Conservation (phyloP, 352 stramenopile genomes). For the Phytophthora idaei region DNA sequence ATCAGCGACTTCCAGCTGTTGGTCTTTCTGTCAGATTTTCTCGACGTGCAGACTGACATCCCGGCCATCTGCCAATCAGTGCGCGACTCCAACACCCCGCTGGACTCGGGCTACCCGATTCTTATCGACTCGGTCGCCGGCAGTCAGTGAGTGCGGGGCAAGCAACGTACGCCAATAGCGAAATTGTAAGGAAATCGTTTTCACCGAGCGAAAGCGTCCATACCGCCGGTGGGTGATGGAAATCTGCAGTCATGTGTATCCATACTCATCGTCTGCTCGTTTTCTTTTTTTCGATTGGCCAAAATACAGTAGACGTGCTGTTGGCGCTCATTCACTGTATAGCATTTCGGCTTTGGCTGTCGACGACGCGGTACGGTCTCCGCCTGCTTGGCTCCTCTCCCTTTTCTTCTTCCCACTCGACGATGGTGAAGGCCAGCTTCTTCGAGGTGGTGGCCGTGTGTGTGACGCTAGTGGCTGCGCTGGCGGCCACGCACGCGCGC, state of each 20-base stretch:
- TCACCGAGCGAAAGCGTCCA: background rate
- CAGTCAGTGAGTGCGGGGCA: slow-evolving; percentile 46
- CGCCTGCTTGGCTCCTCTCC: slow-evolving; percentile 5
- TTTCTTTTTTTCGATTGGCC: slow-evolving; percentile 15
- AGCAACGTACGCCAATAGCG: slow-evolving; percentile 12
- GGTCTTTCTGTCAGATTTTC: slow-evolving; percentile 94
- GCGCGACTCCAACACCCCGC: slow-evolving; percentile 81
- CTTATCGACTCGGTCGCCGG: slow-evolving; percentile 95
- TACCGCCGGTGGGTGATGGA: slow-evolving; percentile 8
- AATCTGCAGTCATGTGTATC: background rate
- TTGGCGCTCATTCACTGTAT: slow-evolving; percentile 2
- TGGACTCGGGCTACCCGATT: slow-evolving; percentile 96
- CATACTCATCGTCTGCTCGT: slow-evolving; percentile 14
- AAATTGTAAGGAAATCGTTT: slow-evolving; percentile 23
- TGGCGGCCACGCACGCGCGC: slow-evolving; percentile 49
- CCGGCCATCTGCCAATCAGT: slow-evolving; percentile 93
- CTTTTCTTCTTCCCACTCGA: slow-evolving; percentile 1
- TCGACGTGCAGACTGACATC: slow-evolving; percentile 93
- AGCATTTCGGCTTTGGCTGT: slow-evolving; percentile 8
- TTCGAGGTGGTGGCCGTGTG: slow-evolving; percentile 57
- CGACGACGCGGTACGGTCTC: background rate
- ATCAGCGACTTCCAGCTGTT: slow-evolving; percentile 97
- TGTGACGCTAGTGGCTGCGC: slow-evolving; percentile 52
- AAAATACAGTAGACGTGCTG: slow-evolving; percentile 8
- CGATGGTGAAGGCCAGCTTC: slow-evolving; percentile 53